A percentile compares a stretch with the other conserved stretches of the same genome.
Evolutionary conservation across 2,329 filamentous ascomycete species (phyloP).

Genomic region (Tolypocladium capitatum): DNA sequence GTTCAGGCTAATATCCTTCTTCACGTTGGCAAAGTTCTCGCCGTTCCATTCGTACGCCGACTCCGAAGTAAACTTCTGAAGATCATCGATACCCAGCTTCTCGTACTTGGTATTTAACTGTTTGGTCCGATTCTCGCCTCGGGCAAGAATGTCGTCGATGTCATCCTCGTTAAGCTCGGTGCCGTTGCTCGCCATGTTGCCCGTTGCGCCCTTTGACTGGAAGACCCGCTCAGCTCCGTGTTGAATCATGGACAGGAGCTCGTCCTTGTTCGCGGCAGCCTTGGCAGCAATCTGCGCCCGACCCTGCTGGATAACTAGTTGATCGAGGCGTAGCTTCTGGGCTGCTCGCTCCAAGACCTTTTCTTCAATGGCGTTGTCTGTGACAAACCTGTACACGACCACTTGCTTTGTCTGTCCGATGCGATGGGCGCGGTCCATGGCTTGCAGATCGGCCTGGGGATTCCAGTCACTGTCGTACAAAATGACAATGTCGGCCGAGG

Average conservation of each 20-base stretch:
- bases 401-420: conserved; percentile 99
- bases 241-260: conserved; percentile 95
- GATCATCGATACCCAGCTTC: conserved; percentile 88
- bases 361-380: conserved; percentile 95
- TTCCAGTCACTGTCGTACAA: conserved; percentile 99
- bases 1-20: conserved; percentile 81
- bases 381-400: conserved; percentile 90
- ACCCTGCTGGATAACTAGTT: conserved; percentile 95
- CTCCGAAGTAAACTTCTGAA: conserved; percentile 96
- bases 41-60: conserved; percentile 99
- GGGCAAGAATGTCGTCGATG: conserved; percentile 75
- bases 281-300: conserved; percentile 84
- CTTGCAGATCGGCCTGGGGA: conserved; percentile 92
- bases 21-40: conserved; percentile 81
- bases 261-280: conserved; percentile 87
- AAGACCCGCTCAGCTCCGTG: conserved; percentile 96
- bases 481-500: conserved; percentile 86
- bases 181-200: conserved; percentile 43
- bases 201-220: conserved; percentile 54
- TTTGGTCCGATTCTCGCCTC: conserved; percentile 80
- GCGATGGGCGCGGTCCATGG: conserved; percentile 96
- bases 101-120: conserved; percentile 89
- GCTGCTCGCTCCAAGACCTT: conserved; percentile 94
- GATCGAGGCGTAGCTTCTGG: conserved; percentile 90
- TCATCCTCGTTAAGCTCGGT: conserved; percentile 69